These are phyloP conservation scores for Stephania japonica DNA, from an alignment of 164 flowering plant genomes.

Conservation along the genomic window DNA sequence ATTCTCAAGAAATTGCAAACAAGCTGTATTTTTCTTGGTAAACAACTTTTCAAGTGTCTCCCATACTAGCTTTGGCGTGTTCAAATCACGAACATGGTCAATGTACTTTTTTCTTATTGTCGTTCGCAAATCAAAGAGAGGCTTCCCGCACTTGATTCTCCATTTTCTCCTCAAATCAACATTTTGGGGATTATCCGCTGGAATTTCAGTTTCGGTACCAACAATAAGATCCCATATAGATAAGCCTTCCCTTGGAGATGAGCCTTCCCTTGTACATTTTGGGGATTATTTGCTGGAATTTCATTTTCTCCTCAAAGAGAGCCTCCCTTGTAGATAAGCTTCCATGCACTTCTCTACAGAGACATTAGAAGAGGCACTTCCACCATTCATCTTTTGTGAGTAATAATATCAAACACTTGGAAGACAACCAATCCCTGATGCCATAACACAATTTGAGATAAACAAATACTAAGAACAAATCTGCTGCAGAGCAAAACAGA, in stretches of 20 bases:
- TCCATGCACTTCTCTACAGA: conserved; percentile 13
- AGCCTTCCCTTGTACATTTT: no score
- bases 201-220: neutral
- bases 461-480: no score
- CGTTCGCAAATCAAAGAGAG: neutral
- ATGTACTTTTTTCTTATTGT: neutral
- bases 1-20: conserved; percentile 1
- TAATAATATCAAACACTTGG: neutral
- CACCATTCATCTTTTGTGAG: neutral
- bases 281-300: no score
- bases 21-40: neutral
- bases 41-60: neutral
- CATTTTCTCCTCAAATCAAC: neutral
- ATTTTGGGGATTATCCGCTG: neutral
- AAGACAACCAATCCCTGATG: no score
- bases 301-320: no score
- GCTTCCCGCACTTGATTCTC: neutral
- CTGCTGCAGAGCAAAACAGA: no score
- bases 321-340: conserved; percentile 5
- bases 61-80: neutral
- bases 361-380: neutral
- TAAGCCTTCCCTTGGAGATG: conserved; percentile 10
- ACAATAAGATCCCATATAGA: neutral
- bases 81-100: neutral
- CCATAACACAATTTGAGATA: no score